These are phyloP conservation scores for Talaromyces nanjingensis DNA, from an alignment of 495 filamentous ascomycete species.

Conservation along the genomic window DNA sequence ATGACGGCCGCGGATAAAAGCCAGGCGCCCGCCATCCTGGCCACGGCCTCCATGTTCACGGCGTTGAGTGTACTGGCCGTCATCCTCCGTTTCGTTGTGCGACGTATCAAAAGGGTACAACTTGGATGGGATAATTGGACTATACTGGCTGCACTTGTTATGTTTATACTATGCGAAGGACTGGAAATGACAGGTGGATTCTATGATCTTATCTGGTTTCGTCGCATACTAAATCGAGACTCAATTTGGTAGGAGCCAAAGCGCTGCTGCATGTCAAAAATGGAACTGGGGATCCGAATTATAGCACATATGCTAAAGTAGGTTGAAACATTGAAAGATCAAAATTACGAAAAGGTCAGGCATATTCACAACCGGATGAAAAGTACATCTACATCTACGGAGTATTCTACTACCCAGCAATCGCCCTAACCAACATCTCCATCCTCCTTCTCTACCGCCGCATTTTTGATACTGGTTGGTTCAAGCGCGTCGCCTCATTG, in stretches of 20 bases:
- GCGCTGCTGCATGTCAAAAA: background rate
- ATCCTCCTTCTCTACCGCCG: background rate
- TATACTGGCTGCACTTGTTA: background rate
- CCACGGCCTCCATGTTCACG: background rate
- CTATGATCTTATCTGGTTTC: background rate
- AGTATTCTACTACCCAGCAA: background rate
- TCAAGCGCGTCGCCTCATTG: background rate
- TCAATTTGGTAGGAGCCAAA: background rate
- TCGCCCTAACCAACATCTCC: background rate
- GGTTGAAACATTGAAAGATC: background rate
- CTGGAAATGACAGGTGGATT: background rate
- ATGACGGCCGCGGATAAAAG: background rate
- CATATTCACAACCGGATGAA: background rate
- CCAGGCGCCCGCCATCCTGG: background rate
- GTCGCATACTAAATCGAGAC: background rate
- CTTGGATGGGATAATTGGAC: background rate
- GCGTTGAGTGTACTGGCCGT: background rate
- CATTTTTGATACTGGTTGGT: background rate
- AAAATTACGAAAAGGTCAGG: background rate
- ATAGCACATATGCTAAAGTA: background rate
- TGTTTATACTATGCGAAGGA: background rate
- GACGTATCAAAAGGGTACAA: background rate
- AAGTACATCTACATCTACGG: background rate
- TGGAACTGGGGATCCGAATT: background rate
- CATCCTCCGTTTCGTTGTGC: background rate